Conservation (phyloP, 768 basidiomycete genomes). For the Lyophyllum shimeji region DNA sequence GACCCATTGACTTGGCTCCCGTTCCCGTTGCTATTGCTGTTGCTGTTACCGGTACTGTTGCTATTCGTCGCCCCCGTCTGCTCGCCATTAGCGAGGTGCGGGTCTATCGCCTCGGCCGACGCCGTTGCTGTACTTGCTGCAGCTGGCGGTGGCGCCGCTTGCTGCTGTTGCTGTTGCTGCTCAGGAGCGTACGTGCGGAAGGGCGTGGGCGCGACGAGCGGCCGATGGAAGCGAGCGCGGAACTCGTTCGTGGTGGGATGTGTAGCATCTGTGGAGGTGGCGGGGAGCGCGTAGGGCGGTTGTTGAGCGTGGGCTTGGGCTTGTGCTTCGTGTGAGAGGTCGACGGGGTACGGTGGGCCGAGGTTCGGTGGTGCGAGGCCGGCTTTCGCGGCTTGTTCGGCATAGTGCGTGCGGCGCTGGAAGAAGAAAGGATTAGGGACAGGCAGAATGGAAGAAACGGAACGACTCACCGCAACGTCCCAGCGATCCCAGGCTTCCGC, state of each 20-base stretch:
- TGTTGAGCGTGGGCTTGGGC: conserved; percentile 10
- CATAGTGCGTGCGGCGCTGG: conserved; percentile 43
- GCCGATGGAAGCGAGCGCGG: conserved; percentile 63
- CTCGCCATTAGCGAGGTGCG: conserved; percentile 22
- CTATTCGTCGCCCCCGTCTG: neutral
- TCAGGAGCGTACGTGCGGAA: conserved; percentile 37
- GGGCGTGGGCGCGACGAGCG: conserved; percentile 60
- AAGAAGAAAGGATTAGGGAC: neutral
- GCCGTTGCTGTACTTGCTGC: conserved; percentile 8
- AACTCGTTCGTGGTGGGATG: conserved; percentile 44
- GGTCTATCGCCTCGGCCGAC: conserved; percentile 32
- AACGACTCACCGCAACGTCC: conserved; percentile 66
- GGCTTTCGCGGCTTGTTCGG: conserved; percentile 37
- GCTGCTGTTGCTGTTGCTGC: neutral
- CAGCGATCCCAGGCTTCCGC: conserved; percentile 87
- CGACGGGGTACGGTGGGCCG: conserved; percentile 25
- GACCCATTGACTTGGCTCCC: neutral
- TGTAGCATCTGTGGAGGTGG: conserved; percentile 25
- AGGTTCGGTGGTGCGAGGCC: conserved; percentile 28
- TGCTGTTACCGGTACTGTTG: too few species aligned
- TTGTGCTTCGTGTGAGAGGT: conserved; percentile 19
- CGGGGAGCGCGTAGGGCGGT: conserved; percentile 14
- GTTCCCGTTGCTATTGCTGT: too few species aligned
- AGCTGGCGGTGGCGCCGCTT: conserved; percentile 4
- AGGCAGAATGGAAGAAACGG: neutral